Conservation (phyloP, 805 yeast genomes). For the Lachancea sp. region DNA sequence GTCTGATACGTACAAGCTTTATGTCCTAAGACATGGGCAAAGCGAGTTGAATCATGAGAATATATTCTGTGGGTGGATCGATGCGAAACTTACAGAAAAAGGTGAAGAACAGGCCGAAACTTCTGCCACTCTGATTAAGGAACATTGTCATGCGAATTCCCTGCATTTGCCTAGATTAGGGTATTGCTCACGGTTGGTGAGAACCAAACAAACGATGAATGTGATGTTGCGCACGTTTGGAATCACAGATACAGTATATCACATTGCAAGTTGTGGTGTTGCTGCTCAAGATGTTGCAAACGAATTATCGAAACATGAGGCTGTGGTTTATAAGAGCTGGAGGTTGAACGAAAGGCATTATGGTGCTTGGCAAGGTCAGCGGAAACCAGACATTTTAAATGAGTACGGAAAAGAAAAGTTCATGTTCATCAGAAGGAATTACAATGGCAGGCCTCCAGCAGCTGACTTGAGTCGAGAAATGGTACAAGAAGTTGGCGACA, state of each 20-base stretch:
- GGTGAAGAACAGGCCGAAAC: conserved; percentile 63
- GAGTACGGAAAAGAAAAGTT: conserved; percentile 67
- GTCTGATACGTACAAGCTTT: conserved; percentile 23
- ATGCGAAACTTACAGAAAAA: conserved; percentile 57
- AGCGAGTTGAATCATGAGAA: conserved; percentile 72
- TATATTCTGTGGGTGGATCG: conserved; percentile 83
- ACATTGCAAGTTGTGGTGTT: conserved; percentile 18
- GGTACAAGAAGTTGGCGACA: conserved; percentile 35
- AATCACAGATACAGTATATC: conserved; percentile 14
- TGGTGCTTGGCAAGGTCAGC: conserved; percentile 74
- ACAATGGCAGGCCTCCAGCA: conserved; percentile 62
- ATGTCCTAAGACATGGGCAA: conserved; percentile 72
- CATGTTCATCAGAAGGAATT: conserved; percentile 76
- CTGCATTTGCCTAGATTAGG: conserved; percentile 46
- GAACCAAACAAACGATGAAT: conserved; percentile 71
- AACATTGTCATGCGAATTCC: conserved; percentile 26
- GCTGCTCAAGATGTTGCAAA: conserved; percentile 6
- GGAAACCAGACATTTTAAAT: conserved; percentile 58
- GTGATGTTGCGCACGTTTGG: conserved; percentile 51
- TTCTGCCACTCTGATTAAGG: conserved; percentile 54
- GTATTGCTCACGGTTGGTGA: conserved; percentile 62
- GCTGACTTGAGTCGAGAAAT: conserved; percentile 32
- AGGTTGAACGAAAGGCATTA: conserved; percentile 80
- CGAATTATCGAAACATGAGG: conserved; percentile 37
- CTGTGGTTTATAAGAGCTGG: conserved; percentile 62